Conservation (phyloP, 148 eudicot species). For the Rhododendron simsii region DNA sequence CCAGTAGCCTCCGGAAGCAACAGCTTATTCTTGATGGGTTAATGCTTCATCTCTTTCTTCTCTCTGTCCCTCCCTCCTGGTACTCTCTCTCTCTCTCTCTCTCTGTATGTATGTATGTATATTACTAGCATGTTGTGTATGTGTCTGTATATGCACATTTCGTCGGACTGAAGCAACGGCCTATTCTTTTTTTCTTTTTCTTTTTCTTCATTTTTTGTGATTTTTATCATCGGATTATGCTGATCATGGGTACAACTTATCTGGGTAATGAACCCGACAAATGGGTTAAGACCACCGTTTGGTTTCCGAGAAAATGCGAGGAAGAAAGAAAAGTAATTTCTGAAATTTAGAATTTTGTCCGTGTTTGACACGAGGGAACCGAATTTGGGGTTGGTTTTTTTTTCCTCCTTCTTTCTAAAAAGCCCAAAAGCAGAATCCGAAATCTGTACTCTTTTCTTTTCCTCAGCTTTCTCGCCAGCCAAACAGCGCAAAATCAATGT, state of each 20-base stretch:
- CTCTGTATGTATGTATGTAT: neutral
- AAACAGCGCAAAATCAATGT: neutral
- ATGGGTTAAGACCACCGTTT: neutral
- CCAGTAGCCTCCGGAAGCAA: neutral
- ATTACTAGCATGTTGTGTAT: neutral
- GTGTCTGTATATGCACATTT: neutral
- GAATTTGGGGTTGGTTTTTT: neutral
- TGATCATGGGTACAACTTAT: neutral
- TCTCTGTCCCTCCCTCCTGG: neutral
- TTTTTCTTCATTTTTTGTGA: neutral
- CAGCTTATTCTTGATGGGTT: neutral
- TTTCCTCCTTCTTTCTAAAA: neutral
- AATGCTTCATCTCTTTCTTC: neutral
- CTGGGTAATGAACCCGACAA: neutral
- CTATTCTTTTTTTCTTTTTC: neutral
- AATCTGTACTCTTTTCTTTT: neutral
- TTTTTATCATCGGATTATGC: neutral
- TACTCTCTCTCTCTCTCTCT: neutral
- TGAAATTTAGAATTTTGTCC: neutral
- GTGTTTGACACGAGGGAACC: neutral
- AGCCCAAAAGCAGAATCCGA: neutral
- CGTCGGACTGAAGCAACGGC: neutral
- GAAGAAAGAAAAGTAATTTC: neutral
- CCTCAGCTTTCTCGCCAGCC: conserved; percentile 5
- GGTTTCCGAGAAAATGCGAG: neutral